These are phyloP conservation scores for Besnoitia besnoiti DNA, from an alignment of 169 alveolate genomes.

Conservation along the genomic window DNA sequence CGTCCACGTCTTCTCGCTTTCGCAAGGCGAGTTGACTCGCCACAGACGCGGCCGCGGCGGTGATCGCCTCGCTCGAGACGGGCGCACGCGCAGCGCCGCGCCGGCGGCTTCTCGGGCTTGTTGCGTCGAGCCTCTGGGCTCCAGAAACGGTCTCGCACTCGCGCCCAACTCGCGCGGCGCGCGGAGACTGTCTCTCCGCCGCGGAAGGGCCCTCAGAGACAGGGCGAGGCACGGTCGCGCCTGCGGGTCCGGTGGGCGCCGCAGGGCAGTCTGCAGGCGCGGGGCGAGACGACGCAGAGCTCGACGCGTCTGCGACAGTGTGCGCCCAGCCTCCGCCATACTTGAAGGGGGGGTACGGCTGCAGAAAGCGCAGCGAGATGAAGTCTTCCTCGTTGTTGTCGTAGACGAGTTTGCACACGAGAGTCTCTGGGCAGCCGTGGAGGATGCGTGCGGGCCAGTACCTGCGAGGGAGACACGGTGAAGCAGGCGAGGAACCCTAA, in stretches of 20 bases:
- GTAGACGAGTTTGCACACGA: conserved; percentile 33
- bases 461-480: neutral
- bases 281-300: too few relatives aligned
- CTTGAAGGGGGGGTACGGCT: conserved; percentile 43
- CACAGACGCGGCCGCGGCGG: too few relatives aligned
- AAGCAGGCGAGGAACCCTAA: neutral
- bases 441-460: conserved; percentile 43
- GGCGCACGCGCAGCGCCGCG: neutral
- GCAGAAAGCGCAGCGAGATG: neutral
- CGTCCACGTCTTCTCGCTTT: too few relatives aligned
- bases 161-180: neutral
- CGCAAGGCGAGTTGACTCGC: too few relatives aligned
- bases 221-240: neutral
- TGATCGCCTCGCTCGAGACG: too few relatives aligned
- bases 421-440: conserved; percentile 31
- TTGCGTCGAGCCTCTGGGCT: too few relatives aligned
- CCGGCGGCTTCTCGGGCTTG: too few relatives aligned
- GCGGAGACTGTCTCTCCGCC: neutral
- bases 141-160: too few relatives aligned
- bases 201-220: too few relatives aligned
- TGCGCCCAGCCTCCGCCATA: conserved; percentile 50
- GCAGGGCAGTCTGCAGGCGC: too few relatives aligned
- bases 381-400: conserved; percentile 55
- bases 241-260: too few relatives aligned
- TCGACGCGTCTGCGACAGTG: neutral